Evolutionary conservation across 1,284 basidiomycete species (phyloP).

Genomic region (Heliocybe sulcata): DNA sequence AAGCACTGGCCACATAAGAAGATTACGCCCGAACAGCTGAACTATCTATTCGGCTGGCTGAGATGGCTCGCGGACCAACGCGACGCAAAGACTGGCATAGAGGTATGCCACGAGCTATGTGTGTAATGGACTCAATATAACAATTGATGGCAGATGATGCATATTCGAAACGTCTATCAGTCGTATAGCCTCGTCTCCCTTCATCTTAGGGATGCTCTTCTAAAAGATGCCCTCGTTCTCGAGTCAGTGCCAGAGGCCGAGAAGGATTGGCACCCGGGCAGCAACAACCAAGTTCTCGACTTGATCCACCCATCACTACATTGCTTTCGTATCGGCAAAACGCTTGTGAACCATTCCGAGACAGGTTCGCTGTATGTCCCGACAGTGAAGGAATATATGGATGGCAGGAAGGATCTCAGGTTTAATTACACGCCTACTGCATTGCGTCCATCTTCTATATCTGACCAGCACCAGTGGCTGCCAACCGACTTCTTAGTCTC

Average conservation of each 20-base stretch:
- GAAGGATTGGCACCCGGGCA: slow-evolving; percentile 41
- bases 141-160: slow-evolving; percentile 2
- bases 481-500: slow-evolving; percentile 23
- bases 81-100: slow-evolving; percentile 12
- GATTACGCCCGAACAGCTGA: slow-evolving; percentile 6
- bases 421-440: not conserved
- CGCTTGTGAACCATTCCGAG: slow-evolving; percentile 10
- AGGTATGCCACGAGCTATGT: slow-evolving; percentile 6
- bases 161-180: slow-evolving; percentile 8
- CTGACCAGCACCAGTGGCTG: slow-evolving; percentile 25
- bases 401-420: not conserved
- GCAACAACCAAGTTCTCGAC: slow-evolving; percentile 34
- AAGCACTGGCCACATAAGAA: not conserved
- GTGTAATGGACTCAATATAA: not conserved
- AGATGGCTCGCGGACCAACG: slow-evolving; percentile 10
- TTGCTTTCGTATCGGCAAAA: slow-evolving; percentile 15
- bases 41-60: slow-evolving; percentile 14
- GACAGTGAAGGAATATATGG: not conserved
- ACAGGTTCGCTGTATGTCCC: slow-evolving; percentile 17
- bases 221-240: slow-evolving; percentile 18
- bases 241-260: slow-evolving; percentile 29
- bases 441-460: slow-evolving; percentile 1
- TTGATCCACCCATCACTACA: slow-evolving; percentile 37
- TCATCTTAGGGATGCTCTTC: slow-evolving; percentile 11
- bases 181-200: slow-evolving; percentile 14